Evolutionary conservation across 2,329 filamentous ascomycete genomes (phyloP).

Genomic region (Phaeosphaeria sp.): DNA sequence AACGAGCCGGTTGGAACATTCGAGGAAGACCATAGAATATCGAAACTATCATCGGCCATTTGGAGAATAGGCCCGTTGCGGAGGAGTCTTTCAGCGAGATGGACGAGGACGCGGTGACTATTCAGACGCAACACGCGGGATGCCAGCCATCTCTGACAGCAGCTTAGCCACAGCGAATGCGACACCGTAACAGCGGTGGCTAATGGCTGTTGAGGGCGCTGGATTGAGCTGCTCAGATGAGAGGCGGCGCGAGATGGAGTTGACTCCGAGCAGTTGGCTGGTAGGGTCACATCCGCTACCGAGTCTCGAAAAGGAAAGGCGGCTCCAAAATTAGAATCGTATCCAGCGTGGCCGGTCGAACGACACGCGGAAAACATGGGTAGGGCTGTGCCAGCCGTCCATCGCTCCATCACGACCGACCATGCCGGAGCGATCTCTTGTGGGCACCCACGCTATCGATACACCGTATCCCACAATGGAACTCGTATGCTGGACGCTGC

Average conservation of each 20-base stretch:
- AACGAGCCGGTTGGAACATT: slow-evolving; percentile 9
- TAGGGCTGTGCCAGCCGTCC: slow-evolving; percentile 32
- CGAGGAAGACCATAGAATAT: slow-evolving; percentile 4
- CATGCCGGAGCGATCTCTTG: slow-evolving; percentile 21
- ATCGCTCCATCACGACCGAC: slow-evolving; percentile 20
- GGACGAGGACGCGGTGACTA: slow-evolving; percentile 9
- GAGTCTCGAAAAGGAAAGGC: slow-evolving; percentile 6
- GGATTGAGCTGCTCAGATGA: slow-evolving; percentile 18
- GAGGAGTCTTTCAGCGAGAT: not conserved
- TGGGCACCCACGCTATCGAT: slow-evolving; percentile 36
- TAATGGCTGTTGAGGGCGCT: slow-evolving; percentile 2
- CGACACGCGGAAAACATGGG: slow-evolving; percentile 4
- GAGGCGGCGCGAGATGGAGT: slow-evolving; percentile 17
- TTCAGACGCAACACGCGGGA: not conserved
- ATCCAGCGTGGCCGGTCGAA: slow-evolving; percentile 7
- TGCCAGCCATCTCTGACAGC: not conserved
- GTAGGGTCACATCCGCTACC: slow-evolving; percentile 5
- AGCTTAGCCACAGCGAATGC: slow-evolving; percentile 10
- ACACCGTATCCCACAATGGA: slow-evolving; percentile 39
- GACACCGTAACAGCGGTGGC: slow-evolving; percentile 14
- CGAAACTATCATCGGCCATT: slow-evolving; percentile 22
- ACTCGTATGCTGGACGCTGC: slow-evolving; percentile 25
- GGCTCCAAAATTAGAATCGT: slow-evolving; percentile 20
- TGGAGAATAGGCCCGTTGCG: slow-evolving; percentile 2
- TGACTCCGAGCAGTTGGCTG: slow-evolving; percentile 8